A percentile compares a stretch with the other conserved stretches of the same genome.
Conservation (phyloP, 176 grass and related monocot species). For the Thinopyrum elongatum region DNA sequence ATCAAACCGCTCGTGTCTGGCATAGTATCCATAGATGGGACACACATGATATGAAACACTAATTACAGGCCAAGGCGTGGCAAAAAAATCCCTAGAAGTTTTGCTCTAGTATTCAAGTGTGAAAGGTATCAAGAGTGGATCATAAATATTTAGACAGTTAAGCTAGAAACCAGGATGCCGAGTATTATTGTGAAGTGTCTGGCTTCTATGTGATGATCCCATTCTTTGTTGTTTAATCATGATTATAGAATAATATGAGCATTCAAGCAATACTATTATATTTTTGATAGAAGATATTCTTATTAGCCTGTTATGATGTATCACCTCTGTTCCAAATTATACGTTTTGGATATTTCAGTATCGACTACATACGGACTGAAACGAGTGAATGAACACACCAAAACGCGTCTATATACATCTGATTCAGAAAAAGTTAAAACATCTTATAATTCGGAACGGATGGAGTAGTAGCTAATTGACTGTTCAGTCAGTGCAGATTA, state of each 20-base stretch:
- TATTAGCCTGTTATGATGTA: background rate
- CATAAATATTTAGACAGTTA: background rate
- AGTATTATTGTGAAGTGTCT: background rate
- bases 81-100: background rate
- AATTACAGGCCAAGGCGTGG: background rate
- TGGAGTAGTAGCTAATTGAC: background rate
- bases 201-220: background rate
- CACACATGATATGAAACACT: background rate
- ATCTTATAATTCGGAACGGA: no score
- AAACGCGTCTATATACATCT: no score
- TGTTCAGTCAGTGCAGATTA: background rate
- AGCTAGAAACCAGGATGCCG: background rate
- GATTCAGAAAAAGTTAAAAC: no score
- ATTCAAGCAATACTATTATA: background rate
- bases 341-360: no score
- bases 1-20: background rate
- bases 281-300: background rate
- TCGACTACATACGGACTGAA: no score
- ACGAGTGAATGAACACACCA: no score
- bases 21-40: background rate
- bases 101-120: background rate
- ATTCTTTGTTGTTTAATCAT: background rate
- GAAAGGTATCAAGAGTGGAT: background rate
- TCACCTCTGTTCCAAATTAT: no score
- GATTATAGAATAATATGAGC: conserved; percentile 2